Conservation (phyloP, 164 flowering plant species). For the Nymphaea thermarum region DNA sequence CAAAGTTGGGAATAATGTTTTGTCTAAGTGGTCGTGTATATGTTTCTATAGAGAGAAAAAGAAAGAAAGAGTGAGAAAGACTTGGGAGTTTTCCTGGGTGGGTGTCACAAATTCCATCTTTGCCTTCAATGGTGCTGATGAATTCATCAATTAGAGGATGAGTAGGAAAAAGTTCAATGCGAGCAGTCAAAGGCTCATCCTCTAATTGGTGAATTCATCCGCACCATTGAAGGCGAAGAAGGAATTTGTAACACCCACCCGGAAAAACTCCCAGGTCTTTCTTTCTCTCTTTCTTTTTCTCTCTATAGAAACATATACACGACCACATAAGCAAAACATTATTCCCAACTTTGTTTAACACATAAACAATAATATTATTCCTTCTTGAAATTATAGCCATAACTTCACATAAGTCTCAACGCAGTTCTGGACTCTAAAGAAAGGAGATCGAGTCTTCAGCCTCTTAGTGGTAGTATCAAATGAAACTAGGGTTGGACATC, state of each 20-base stretch:
- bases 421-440: too few relatives aligned
- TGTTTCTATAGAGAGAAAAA: not conserved
- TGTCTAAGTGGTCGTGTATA: too few relatives aligned
- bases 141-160: constrained; percentile 91
- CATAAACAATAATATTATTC: too few relatives aligned
- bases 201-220: constrained; percentile 80
- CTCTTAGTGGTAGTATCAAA: too few relatives aligned
- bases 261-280: constrained; percentile 71
- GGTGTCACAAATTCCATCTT: constrained; percentile 90
- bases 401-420: too few relatives aligned
- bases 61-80: constrained; percentile 5
- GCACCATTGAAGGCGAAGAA: constrained; percentile 76
- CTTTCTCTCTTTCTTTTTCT: not conserved
- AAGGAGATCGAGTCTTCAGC: too few relatives aligned
- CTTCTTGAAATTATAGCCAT: too few relatives aligned
- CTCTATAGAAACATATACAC: too few relatives aligned
- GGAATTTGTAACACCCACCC: constrained; percentile 98
- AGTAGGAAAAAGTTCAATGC: constrained; percentile 52
- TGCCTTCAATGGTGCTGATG: constrained; percentile 77
- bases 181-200: constrained; percentile 47
- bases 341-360: too few relatives aligned
- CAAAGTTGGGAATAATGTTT: too few relatives aligned
- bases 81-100: constrained; percentile 94
- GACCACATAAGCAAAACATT: not conserved
- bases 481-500: too few relatives aligned